A percentile compares a stretch with the other conserved stretches of the same genome.
Evolutionary conservation across 768 basidiomycete genomes (phyloP).

Genomic region (Tulasnella sp.): DNA sequence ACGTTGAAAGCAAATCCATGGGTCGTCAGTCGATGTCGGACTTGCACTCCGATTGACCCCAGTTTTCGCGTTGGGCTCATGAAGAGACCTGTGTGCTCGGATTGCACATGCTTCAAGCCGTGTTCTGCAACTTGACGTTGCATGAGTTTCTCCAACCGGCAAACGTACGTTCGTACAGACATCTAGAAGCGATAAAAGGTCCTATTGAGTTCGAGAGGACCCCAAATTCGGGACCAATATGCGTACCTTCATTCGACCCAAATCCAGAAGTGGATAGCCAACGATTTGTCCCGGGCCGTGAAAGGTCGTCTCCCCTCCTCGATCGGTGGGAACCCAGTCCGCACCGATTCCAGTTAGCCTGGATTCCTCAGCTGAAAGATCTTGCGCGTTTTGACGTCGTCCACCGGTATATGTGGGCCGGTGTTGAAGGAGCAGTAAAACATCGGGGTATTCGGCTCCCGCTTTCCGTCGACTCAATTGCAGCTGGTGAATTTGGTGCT

Average conservation of each 20-base stretch:
- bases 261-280: slow-evolving; percentile 90
- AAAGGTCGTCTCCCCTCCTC: slow-evolving; percentile 94
- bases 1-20: slow-evolving; percentile 96
- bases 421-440: slow-evolving; percentile 81
- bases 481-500: slow-evolving; percentile 63
- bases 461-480: slow-evolving; percentile 55
- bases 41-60: slow-evolving; percentile 93
- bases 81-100: slow-evolving; percentile 90
- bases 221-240: slow-evolving; percentile 32
- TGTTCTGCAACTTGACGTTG: slow-evolving; percentile 56
- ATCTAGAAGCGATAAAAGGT: slow-evolving; percentile 25
- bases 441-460: slow-evolving; percentile 43
- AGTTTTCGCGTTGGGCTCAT: slow-evolving; percentile 75
- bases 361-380: slow-evolving; percentile 54
- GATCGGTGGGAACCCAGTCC: slow-evolving; percentile 72
- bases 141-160: slow-evolving; percentile 69
- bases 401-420: slow-evolving; percentile 93
- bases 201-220: neutral
- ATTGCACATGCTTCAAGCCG: slow-evolving; percentile 52
- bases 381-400: slow-evolving; percentile 65
- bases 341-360: slow-evolving; percentile 77
- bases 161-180: slow-evolving; percentile 75
- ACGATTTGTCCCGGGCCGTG: slow-evolving; percentile 98
- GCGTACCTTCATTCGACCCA: slow-evolving; percentile 70
- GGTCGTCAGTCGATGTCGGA: slow-evolving; percentile 87